Percentiles rank a stretch among this genome's conserved stretches.
phyloP scores from a whole-genome alignment of 2,329 filamentous ascomycete genomes.

The Phoma sp. region DNA sequence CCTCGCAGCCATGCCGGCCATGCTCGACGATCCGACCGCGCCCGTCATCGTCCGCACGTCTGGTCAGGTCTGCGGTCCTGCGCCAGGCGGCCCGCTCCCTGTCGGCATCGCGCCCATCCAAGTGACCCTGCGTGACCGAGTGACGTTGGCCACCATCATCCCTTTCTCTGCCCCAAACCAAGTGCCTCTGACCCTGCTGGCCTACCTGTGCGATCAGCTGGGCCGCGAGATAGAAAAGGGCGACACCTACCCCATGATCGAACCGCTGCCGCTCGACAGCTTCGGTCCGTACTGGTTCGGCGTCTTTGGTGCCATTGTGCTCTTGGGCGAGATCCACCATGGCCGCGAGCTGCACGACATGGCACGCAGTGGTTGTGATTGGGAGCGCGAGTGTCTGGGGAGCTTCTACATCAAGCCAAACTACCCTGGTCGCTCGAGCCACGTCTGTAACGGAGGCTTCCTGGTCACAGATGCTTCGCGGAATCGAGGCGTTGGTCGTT shows the following conservation, averaged over 20 bases:
- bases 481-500: conserved; percentile 57
- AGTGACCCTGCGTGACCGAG: conserved; percentile 82
- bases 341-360: conserved; percentile 60
- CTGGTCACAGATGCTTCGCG: conserved; percentile 56
- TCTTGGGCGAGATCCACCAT: conserved; percentile 71
- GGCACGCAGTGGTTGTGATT: conserved; percentile 63
- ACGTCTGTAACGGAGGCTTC: conserved; percentile 75
- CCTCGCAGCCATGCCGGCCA: conserved; percentile 69
- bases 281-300: conserved; percentile 91
- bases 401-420: conserved; percentile 96
- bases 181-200: conserved; percentile 76
- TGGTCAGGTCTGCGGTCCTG: conserved; percentile 69
- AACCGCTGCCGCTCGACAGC: conserved; percentile 72
- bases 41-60: conserved; percentile 74
- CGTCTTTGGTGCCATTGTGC: conserved; percentile 87
- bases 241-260: conserved; percentile 89
- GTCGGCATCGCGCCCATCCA: conserved; percentile 73
- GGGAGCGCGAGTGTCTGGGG: conserved; percentile 81
- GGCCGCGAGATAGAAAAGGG: conserved; percentile 91
- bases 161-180: conserved; percentile 79
- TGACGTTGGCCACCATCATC: conserved; percentile 82
- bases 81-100: conserved; percentile 68
- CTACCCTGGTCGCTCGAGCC: conserved; percentile 87
- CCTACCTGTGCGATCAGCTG: conserved; percentile 81
- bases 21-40: conserved; percentile 77